Evolutionary conservation across 108 stramenopile genomes (phyloP).

Genomic region (Skeletonema costatum): DNA sequence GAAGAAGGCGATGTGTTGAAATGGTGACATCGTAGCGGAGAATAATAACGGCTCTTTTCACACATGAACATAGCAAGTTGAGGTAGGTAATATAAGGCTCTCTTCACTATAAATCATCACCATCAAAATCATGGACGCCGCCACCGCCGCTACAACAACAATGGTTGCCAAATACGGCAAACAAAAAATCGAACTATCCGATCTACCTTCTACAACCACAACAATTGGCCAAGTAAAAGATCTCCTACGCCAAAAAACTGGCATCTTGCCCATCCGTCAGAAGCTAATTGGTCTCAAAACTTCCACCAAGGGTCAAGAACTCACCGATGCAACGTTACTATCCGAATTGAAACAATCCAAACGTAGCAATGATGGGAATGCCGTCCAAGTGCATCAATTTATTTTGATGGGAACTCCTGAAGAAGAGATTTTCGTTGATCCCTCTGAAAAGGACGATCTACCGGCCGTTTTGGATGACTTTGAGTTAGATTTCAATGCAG

Average conservation of each 20-base stretch:
- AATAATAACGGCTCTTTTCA: too few relatives aligned
- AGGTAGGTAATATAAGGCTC: too few relatives aligned
- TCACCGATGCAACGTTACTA: constrained; percentile 71
- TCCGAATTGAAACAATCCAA: constrained; percentile 65
- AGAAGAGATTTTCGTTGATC: constrained; percentile 92
- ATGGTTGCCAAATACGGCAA: constrained; percentile 87
- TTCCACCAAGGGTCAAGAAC: constrained; percentile 20
- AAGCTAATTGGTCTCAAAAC: constrained; percentile 89
- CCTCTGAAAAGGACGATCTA: constrained; percentile 69
- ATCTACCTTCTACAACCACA: constrained; percentile 51
- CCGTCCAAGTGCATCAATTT: constrained; percentile 62
- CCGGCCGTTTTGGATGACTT: constrained; percentile 93
- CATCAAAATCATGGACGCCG: background rate
- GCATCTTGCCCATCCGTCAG: constrained; percentile 87
- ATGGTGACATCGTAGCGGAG: too few relatives aligned
- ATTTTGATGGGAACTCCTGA: constrained; percentile 97
- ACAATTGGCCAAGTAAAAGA: constrained; percentile 70
- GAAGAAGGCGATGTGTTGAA: too few relatives aligned
- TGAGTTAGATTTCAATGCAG: constrained; percentile 88
- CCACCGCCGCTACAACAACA: background rate
- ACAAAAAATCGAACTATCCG: constrained; percentile 57
- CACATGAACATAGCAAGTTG: too few relatives aligned
- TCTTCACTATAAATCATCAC: too few relatives aligned
- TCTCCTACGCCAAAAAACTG: constrained; percentile 59
- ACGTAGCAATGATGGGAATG: constrained; percentile 32